Evolutionary conservation across 2,329 filamentous ascomycete species (phyloP), one percentile per base, ranked within the genome.

Genomic region (Microdochium trichocladiopsis): DNA sequence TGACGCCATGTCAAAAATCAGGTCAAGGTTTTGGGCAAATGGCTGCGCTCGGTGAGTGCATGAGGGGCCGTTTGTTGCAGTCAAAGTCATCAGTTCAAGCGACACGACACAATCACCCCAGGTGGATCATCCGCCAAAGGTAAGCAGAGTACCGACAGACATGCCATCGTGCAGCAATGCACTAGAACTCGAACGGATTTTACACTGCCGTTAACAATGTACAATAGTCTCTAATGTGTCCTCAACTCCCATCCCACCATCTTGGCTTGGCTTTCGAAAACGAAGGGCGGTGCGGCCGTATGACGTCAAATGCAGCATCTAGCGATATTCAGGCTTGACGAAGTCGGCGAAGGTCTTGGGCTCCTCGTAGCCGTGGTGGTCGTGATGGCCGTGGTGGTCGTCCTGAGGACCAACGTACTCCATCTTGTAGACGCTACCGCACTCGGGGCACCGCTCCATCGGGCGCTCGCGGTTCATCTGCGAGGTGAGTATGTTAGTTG

Each of bases 271-370:
- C n/a, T 16, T 41, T 22, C n/a, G 12, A 18, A 16, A 18, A 23
- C 41, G 41, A 16, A 12, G 41, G 41, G 41, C 11, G 21, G 11
- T 22, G 41, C 4, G 14, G 16, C 14, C 4, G 11, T 45, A 45
- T 45, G 41, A 45, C 41, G 41, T 45, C 41, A 45, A 22, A 21
- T 45, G 22, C 41, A 45, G 24, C 18, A 61, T 69, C 73, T 93
- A 95, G 79, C 85, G 84, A 82, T 97, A 99, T 70, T 96, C 85
- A 56, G 92, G 90, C 83, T 89, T 91, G 76, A 99, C 85, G 75
- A 82, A 97, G 80, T 99, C 89, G 73, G 90, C 90, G 70, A 97
- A 93, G 64, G 90, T 96, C 87, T 96, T 96, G 70, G 91, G 90
- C 76, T 95, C 90, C 72, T 86, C 83, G 69, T 83, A 79, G 68